phyloP scores from a whole-genome alignment of 2,329 filamentous ascomycete genomes.

The Aspergillus fijiensis region DNA sequence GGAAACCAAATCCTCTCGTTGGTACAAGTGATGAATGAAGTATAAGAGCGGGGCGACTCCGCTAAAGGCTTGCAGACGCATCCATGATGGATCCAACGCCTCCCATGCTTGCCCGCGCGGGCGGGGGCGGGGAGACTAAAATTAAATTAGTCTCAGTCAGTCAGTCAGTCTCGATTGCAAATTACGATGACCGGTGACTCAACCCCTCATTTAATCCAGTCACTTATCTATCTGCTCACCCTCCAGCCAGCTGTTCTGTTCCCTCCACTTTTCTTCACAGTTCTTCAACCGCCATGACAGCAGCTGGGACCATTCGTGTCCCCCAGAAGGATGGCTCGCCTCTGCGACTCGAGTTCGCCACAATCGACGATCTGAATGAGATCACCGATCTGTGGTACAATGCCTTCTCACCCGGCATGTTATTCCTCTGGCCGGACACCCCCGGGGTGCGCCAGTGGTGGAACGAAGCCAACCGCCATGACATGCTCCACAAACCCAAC shows the following conservation, averaged over 20 bases:
- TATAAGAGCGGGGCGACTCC: not conserved
- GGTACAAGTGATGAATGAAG: not conserved
- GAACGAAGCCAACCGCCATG: slow-evolving; percentile 20
- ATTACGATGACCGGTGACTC: not conserved
- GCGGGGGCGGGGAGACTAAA: not conserved
- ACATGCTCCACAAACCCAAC: slow-evolving; percentile 26
- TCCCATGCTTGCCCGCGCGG: not conserved
- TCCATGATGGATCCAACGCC: not conserved
- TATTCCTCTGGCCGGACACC: slow-evolving; percentile 28
- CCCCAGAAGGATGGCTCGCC: not conserved
- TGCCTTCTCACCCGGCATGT: slow-evolving; percentile 25
- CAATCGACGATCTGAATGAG: slow-evolving; percentile 24
- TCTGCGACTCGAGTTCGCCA: slow-evolving; percentile 16
- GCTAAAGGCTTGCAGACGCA: not conserved
- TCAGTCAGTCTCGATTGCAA: not conserved
- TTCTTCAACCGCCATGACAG: not conserved
- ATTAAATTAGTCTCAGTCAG: no score
- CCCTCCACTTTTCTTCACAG: not conserved
- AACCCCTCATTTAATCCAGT: not conserved
- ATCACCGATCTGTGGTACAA: slow-evolving; percentile 27
- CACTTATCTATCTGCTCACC: not conserved
- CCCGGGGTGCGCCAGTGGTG: slow-evolving; percentile 29
- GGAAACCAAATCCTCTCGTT: not conserved
- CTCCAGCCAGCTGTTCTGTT: not conserved
- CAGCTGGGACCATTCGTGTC: not conserved